phyloP scores from a whole-genome alignment of 1,284 basidiomycete genomes.

The Rhodotorula sp. region DNA sequence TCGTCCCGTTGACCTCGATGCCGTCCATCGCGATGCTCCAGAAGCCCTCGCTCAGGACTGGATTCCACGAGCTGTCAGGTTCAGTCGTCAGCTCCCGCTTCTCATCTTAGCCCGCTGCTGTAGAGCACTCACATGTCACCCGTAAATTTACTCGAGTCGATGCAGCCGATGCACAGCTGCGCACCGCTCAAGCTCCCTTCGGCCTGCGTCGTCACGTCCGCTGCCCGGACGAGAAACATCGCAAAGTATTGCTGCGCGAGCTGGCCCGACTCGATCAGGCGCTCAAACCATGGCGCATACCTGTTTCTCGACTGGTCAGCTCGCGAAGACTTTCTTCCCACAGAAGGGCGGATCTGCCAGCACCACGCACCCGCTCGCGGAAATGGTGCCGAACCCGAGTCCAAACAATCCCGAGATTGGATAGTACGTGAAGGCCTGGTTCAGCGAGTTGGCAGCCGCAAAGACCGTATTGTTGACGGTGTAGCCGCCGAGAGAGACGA shows the following conservation, averaged over 20 bases:
- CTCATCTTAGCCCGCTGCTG: neutral
- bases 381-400: slow-evolving; percentile 20
- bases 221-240: slow-evolving; percentile 27
- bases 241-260: slow-evolving; percentile 34
- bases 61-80: slow-evolving; percentile 12
- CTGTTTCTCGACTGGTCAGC: neutral
- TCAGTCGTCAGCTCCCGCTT: neutral
- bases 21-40: slow-evolving; percentile 20
- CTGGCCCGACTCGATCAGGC: slow-evolving; percentile 22
- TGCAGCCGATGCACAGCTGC: slow-evolving; percentile 38
- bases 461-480: slow-evolving; percentile 23
- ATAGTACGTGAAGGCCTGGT: slow-evolving; percentile 24
- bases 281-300: slow-evolving; percentile 37
- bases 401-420: slow-evolving; percentile 28
- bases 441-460: slow-evolving; percentile 22
- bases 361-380: slow-evolving; percentile 11
- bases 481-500: slow-evolving; percentile 24
- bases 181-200: slow-evolving; percentile 29
- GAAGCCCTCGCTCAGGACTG: slow-evolving; percentile 14
- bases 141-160: slow-evolving; percentile 30
- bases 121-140: slow-evolving; percentile 26
- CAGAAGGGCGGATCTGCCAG: neutral
- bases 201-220: slow-evolving; percentile 21
- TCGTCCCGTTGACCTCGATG: slow-evolving; percentile 2
- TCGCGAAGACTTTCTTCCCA: too few species aligned